These are phyloP conservation scores for Penicillium salamii DNA, from an alignment of 495 filamentous ascomycete genomes.

Conservation along the genomic window DNA sequence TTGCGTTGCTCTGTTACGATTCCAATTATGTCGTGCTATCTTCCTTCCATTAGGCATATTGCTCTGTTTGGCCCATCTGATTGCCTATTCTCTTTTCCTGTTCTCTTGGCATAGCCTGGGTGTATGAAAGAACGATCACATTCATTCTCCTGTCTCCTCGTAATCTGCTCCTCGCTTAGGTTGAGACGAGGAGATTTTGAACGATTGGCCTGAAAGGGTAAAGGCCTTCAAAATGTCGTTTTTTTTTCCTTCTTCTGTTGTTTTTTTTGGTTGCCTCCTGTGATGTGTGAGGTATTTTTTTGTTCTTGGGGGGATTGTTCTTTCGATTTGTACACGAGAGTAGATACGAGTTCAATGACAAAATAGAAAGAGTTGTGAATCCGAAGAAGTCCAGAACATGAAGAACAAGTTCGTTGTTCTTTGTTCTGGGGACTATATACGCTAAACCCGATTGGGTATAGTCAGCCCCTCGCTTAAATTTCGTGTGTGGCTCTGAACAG, in stretches of 20 bases:
- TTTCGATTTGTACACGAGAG: background rate
- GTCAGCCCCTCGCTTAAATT: conserved; percentile 52
- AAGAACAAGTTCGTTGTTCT: background rate
- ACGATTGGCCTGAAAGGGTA: background rate
- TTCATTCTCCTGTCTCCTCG: conserved; percentile 7
- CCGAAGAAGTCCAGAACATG: background rate
- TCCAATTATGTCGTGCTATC: conserved; percentile 11
- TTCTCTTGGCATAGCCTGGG: conserved; percentile 45
- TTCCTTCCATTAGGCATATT: conserved; percentile 8
- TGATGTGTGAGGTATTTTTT: conserved; percentile 1
- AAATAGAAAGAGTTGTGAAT: background rate
- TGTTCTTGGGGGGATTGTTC: background rate
- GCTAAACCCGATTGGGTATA: conserved; percentile 37
- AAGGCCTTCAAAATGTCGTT: too few relatives aligned
- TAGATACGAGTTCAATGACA: background rate
- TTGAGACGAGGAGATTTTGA: background rate
- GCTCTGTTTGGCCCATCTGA: conserved; percentile 5
- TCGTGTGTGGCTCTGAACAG: conserved; percentile 48
- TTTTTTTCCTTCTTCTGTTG: background rate
- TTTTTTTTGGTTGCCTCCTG: background rate
- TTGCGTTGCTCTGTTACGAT: conserved; percentile 10
- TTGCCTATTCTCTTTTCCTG: conserved; percentile 10
- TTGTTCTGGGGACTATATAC: conserved; percentile 6
- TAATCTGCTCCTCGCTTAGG: conserved; percentile 3
- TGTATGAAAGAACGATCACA: conserved; percentile 43